Evolutionary conservation across 257 asterid species (phyloP).

Genomic region (Lycium ferocissimum): DNA sequence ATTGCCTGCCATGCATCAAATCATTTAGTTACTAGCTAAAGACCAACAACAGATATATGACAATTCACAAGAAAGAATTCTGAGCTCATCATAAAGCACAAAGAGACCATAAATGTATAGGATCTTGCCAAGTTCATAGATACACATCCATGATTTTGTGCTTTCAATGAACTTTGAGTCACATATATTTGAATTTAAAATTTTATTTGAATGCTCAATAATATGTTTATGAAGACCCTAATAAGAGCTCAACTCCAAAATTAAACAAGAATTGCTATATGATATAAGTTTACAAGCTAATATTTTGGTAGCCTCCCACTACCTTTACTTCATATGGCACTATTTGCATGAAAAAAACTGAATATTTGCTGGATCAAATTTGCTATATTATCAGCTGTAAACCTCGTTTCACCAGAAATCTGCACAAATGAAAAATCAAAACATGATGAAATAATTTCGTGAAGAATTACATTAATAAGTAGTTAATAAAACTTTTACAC

Average conservation of each 20-base stretch:
- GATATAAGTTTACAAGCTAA: not conserved
- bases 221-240: not conserved
- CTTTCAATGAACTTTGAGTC: too few species aligned
- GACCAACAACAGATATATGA: not conserved
- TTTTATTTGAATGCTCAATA: not conserved
- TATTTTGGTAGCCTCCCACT: not conserved
- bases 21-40: not conserved
- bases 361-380: slow-evolving; percentile 90
- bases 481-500: not conserved
- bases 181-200: too few species aligned
- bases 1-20: too few species aligned
- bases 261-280: slow-evolving; percentile 15
- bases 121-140: not conserved
- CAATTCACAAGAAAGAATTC: not conserved
- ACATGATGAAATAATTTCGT: not conserved
- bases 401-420: slow-evolving; percentile 75
- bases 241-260: slow-evolving; percentile 6
- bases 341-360: slow-evolving; percentile 76
- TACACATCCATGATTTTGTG: not conserved
- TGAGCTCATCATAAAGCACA: not conserved
- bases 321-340: slow-evolving; percentile 41
- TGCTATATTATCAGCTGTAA: slow-evolving; percentile 88
- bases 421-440: slow-evolving; percentile 37
- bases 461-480: not conserved
- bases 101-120: not conserved